Evolutionary conservation across 2,329 filamentous ascomycete species (phyloP).

Genomic region (Fusarium sp.): DNA sequence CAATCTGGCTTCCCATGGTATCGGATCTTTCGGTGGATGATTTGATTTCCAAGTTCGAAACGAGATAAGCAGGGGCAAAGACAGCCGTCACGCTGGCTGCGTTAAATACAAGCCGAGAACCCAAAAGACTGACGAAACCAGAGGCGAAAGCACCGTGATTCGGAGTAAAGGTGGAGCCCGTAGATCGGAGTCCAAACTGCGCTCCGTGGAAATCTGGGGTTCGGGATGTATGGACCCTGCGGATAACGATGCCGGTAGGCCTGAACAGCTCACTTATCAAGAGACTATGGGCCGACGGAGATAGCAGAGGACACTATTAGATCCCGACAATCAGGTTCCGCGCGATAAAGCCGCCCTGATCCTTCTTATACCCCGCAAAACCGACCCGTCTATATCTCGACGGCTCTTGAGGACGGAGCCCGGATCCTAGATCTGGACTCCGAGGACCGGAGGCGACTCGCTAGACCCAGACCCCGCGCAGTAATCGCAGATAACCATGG

Average conservation of each 20-base stretch:
- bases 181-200: slow-evolving; percentile 25
- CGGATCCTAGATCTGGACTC: slow-evolving; percentile 22
- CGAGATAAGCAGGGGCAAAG: neutral
- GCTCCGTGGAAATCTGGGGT: slow-evolving; percentile 5
- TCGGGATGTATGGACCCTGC: neutral
- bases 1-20: slow-evolving; percentile 31
- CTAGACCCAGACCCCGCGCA: neutral
- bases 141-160: neutral
- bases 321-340: neutral
- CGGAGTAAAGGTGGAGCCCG: neutral
- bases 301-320: neutral
- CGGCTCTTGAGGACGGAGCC: neutral
- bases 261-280: neutral
- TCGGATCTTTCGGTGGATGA: neutral
- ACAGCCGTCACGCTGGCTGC: neutral
- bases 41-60: neutral
- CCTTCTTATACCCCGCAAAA: slow-evolving; percentile 17
- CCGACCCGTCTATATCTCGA: neutral
- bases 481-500: neutral
- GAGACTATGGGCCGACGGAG: neutral
- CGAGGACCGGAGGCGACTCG: slow-evolving; percentile 16
- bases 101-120: slow-evolving; percentile 1
- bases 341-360: neutral
- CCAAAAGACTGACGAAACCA: neutral
- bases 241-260: neutral